phyloP scores from a whole-genome alignment of 371 early-diverging fungal species.

The Mortierella sp. region DNA sequence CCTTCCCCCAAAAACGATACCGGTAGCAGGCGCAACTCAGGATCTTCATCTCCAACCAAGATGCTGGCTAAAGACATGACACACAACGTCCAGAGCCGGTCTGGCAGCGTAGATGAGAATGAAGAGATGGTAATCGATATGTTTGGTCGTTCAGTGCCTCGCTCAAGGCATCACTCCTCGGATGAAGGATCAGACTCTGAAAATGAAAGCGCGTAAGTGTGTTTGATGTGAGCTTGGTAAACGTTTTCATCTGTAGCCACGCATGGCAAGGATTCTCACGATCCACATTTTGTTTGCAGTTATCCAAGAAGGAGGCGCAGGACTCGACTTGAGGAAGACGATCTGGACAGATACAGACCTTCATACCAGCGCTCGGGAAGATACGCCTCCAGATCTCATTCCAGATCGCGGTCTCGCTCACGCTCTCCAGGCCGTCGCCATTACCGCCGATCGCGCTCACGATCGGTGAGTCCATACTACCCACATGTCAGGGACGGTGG shows the following conservation, averaged over 20 bases:
- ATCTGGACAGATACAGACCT: slow-evolving; percentile 27
- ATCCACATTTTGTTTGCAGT: slow-evolving; percentile 9
- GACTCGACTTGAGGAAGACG: slow-evolving; percentile 37
- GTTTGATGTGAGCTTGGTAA: too few relatives aligned
- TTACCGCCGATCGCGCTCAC: slow-evolving; percentile 38
- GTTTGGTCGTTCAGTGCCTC: slow-evolving; percentile 54
- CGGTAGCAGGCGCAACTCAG: slow-evolving; percentile 25
- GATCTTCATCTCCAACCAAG: slow-evolving; percentile 27
- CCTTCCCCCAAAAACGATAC: slow-evolving; percentile 26
- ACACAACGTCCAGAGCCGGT: slow-evolving; percentile 46
- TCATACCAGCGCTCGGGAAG: slow-evolving; percentile 25
- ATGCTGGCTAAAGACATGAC: slow-evolving; percentile 46
- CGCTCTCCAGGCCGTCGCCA: slow-evolving; percentile 24
- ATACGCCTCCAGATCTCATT: slow-evolving; percentile 36
- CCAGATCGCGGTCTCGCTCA: slow-evolving; percentile 34
- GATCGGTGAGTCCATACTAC: slow-evolving; percentile 38
- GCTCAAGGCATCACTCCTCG: slow-evolving; percentile 49
- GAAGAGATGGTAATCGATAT: slow-evolving; percentile 54
- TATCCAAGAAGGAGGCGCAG: slow-evolving; percentile 47
- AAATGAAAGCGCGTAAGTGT: slow-evolving; percentile 44
- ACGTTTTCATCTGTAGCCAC: too few relatives aligned
- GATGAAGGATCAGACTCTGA: slow-evolving; percentile 52
- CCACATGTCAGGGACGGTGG: slow-evolving; percentile 7
- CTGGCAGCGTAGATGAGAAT: slow-evolving; percentile 44
- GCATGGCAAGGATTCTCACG: too few relatives aligned